phyloP scores from a whole-genome alignment of 164 flowering plant genomes.

The Echeveria elegans region DNA sequence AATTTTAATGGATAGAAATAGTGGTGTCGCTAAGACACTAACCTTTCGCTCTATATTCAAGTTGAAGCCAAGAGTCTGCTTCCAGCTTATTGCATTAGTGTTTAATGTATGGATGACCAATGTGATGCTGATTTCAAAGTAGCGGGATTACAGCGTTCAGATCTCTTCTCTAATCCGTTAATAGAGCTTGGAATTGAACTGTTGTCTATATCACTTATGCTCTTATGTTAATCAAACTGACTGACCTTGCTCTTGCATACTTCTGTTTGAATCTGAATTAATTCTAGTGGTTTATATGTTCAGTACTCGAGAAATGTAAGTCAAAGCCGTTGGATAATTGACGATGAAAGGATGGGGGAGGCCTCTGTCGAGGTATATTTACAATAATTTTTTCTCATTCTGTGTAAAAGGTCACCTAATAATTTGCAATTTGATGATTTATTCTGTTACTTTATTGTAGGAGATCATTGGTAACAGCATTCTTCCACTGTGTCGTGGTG shows the following conservation, averaged over 20 bases:
- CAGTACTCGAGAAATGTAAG: slow-evolving; percentile 97
- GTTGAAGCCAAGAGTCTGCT: neutral
- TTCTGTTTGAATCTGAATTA: neutral
- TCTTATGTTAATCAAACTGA: neutral
- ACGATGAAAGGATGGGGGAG: slow-evolving; percentile 97
- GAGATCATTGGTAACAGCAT: slow-evolving; percentile 68
- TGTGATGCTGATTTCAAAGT: too few species aligned
- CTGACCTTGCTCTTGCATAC: neutral
- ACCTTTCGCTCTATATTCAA: neutral
- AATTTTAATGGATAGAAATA: neutral
- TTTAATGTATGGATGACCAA: neutral
- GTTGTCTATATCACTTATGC: neutral
- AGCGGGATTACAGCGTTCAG: too few species aligned
- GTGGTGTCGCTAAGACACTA: neutral
- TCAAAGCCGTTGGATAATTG: slow-evolving; percentile 91
- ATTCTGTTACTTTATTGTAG: slow-evolving; percentile 21
- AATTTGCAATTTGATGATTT: neutral
- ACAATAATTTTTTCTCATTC: neutral
- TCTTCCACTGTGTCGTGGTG: slow-evolving; percentile 63
- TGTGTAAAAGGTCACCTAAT: neutral
- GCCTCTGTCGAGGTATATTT: slow-evolving; percentile 84
- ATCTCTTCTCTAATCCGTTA: neutral
- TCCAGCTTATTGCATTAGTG: neutral
- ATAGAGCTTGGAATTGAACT: neutral
- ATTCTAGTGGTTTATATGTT: slow-evolving; percentile 11